These are phyloP conservation scores for Onygenales sp. DNA, from an alignment of 2,329 filamentous ascomycete species.

Conservation along the genomic window DNA sequence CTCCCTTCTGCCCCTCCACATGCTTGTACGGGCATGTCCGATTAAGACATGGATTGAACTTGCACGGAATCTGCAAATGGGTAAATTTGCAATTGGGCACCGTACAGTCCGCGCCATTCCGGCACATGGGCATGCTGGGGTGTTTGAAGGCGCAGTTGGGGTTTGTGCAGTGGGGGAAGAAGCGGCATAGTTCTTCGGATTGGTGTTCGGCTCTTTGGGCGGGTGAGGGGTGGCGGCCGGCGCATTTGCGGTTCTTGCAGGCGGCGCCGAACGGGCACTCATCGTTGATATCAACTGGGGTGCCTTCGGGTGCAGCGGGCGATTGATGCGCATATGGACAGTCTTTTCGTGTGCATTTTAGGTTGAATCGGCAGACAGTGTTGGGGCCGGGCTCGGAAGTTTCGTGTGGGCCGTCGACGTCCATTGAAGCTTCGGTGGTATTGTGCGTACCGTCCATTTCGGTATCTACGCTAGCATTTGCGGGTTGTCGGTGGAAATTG, in stretches of 20 bases:
- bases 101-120: constrained; percentile 83
- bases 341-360: constrained; percentile 76
- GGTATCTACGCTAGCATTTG: constrained; percentile 4
- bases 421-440: constrained; percentile 27
- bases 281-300: constrained; percentile 68
- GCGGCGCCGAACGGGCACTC: constrained; percentile 76
- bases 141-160: constrained; percentile 81
- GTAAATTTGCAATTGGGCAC: constrained; percentile 79
- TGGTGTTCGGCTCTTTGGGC: constrained; percentile 70
- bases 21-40: constrained; percentile 83
- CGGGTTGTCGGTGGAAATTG: constrained; percentile 4
- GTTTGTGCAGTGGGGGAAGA: constrained; percentile 87
- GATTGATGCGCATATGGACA: constrained; percentile 94
- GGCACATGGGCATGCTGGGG: constrained; percentile 74
- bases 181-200: constrained; percentile 77
- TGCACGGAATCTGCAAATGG: constrained; percentile 76
- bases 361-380: constrained; percentile 79
- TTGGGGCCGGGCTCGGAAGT: constrained; percentile 49
- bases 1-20: constrained; percentile 77
- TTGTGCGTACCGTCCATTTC: constrained; percentile 22
- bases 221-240: constrained; percentile 83
- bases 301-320: constrained; percentile 71
- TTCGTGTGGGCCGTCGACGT: constrained; percentile 18
- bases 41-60: constrained; percentile 85
- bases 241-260: constrained; percentile 94